Evolutionary conservation across 148 eudicot species (phyloP).

Genomic region (Mesembryanthemum crystallinum): DNA sequence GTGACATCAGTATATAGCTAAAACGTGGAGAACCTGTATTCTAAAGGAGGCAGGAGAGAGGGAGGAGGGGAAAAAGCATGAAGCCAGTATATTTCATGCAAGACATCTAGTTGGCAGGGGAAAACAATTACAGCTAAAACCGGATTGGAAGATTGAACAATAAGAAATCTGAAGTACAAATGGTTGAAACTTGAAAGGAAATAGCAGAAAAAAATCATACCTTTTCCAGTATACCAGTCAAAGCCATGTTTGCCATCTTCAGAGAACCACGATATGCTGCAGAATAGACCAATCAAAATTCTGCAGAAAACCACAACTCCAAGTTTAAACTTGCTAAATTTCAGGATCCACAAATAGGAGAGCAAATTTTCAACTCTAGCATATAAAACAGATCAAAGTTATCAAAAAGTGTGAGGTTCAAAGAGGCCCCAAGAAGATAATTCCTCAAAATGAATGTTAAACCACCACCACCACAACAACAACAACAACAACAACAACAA

Average conservation of each 20-base stretch:
- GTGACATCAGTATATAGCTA: neutral
- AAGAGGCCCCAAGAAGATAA: too few species aligned
- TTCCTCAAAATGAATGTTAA: too few species aligned
- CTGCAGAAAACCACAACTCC: slow-evolving; percentile 15
- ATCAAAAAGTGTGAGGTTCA: neutral
- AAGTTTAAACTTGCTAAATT: neutral
- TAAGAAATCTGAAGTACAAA: neutral
- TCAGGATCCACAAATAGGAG: neutral
- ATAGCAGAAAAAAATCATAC: slow-evolving; percentile 33
- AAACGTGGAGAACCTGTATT: neutral
- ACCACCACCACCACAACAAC: too few species aligned
- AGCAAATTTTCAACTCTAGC: neutral
- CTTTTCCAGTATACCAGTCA: slow-evolving; percentile 86
- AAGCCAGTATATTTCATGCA: neutral
- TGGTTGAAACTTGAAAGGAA: neutral
- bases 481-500: too few species aligned
- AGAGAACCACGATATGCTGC: slow-evolving; percentile 16
- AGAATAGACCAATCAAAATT: slow-evolving; percentile 8
- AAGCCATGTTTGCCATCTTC: slow-evolving; percentile 66
- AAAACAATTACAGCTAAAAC: neutral
- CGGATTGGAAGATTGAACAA: neutral
- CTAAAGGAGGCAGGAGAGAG: neutral
- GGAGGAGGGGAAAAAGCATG: neutral
- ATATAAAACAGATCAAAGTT: neutral
- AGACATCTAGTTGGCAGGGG: neutral